Base-by-base conservation (phyloP, 805 yeast species). In the Trichomonascus vanleenenianus region DNA sequence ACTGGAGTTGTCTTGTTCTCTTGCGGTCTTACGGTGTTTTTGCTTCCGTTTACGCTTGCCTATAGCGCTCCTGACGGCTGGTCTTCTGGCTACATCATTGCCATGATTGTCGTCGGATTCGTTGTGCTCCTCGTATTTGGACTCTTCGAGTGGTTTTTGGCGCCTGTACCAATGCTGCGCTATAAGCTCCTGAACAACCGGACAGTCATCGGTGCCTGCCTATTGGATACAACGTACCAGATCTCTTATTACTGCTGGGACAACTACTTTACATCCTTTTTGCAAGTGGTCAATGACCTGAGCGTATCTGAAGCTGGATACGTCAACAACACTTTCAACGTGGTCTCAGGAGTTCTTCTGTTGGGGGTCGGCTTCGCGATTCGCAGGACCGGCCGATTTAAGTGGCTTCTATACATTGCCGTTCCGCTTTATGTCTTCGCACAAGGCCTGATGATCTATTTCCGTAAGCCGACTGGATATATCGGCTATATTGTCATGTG, bases 201-300 rank as follows among this genome's bases (percentile, higher is more conserved):
- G 52, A 83, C 83, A 50, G 78, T 81, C 25, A 78, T 83, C 79
- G 66, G 83, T 14, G 79, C 85, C 7, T 55, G 56, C 39, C n/a
- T 45, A 12, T 56, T 79, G 44, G 55, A 67, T 33, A 68, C 77
- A 48, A 75, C 75, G 2, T 61, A 78, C 50, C 71, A 75, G 54
- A 65, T 78, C 45, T 22, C 47, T 14, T 79, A 70, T 68, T 73
- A 75, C 58, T 73, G 78, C 78, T 81, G 81, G 45, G 72, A 75
- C 50, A 78, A 74, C 52, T 79, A 70, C 61, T 58, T 80, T 59
- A 79, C 76, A 59, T 70, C 84, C 0, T 80, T 80, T 27, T 63
- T 81, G 48, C 55, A 77, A 39, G 82, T 80, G 30, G 81, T 79
- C 2, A 72, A 79, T 58, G 62, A 74, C 53, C 78, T 78, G 52